Evolutionary conservation across 2,329 filamentous ascomycete genomes (phyloP).

Genomic region (Aspergillus hiratsukae): DNA sequence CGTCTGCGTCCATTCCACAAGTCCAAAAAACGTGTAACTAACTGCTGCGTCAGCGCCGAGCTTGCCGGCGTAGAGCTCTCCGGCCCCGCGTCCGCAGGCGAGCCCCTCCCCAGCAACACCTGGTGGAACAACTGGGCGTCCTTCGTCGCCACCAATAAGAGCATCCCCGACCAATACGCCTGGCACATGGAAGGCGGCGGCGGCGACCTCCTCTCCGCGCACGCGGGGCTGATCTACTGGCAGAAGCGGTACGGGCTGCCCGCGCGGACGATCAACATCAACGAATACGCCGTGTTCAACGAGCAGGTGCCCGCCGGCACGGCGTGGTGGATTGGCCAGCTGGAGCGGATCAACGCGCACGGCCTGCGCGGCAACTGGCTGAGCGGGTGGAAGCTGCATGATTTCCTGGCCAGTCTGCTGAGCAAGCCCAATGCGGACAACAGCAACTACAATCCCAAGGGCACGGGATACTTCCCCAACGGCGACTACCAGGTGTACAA

Average conservation of each 20-base stretch:
- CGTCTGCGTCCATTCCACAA: conserved; percentile 1
- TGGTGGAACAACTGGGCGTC: conserved; percentile 41
- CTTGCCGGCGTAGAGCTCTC: conserved; percentile 25
- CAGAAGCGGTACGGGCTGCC: conserved; percentile 28
- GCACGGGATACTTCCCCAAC: conserved; percentile 36
- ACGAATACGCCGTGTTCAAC: conserved; percentile 43
- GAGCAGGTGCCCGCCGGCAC: conserved; percentile 42
- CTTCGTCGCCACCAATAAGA: conserved; percentile 33
- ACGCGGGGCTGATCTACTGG: conserved; percentile 22
- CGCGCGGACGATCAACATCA: conserved; percentile 41
- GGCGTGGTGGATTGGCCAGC: conserved; percentile 45
- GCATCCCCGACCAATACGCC: conserved; percentile 42
- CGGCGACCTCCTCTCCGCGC: conserved; percentile 26
- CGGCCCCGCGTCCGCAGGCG: conserved; percentile 36
- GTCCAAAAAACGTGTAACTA: too few species aligned
- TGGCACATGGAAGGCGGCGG: conserved; percentile 41
- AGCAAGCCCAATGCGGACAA: conserved; percentile 25
- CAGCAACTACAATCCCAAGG: conserved; percentile 18
- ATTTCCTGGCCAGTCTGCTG: conserved; percentile 43
- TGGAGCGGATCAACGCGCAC: conserved; percentile 35
- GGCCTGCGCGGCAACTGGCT: conserved; percentile 48
- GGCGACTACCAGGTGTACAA: conserved; percentile 47
- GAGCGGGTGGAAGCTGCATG: conserved; percentile 38
- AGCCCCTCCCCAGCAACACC: conserved; percentile 29
- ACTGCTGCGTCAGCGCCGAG: not conserved